Base-by-base conservation (phyloP, 257 asterid genomes). In the Thymus quinquecostatus region DNA sequence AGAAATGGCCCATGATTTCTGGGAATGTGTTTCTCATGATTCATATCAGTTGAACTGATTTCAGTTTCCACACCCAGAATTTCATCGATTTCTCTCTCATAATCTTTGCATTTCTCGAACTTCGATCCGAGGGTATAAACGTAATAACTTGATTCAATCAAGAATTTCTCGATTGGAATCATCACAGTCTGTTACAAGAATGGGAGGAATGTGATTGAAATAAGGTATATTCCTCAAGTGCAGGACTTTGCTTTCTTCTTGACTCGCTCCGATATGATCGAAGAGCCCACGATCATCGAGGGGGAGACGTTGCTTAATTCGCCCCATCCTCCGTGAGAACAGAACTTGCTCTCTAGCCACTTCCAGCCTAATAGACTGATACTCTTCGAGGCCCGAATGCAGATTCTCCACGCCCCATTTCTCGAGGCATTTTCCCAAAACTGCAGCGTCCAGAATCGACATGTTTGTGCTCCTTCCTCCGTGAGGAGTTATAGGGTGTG, bases 401-500 rank as follows among this genome's bases (percentile, higher is more conserved):
- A 91, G 79, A 54, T 80, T 79, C 61, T 66, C 71, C n/a, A 70
- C 66, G 12, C 87, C 82, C 88, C 89, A 81, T 68, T 85, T 91
- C 80, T 79, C 73, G 10, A 91, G 78, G 75, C 92, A 85, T 76
- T 82, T 87, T 49, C 94, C 96, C 79, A 91, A 62, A 34, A 91
- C 94, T 6, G 87, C 90, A 68, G 92, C 96, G 79, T 91, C 97
- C 61, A 91, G 60, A 62, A 91, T 81, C 2, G 97, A 85, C 94
- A 88, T 88, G 82, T 91, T 91, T 75, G 97, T 88, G 91, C 96
- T 91, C 80, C 97, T 85, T 21, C 76, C 72, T 32, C 92, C 94
- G 38, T 88, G 96, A 38, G 97, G 97, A 47, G 84, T 91, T 8
- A 88, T 81, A 1, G 96, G 95, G 70, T 91, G 97, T 72, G 92